These are phyloP conservation scores for Gypsophila paniculata DNA, from an alignment of 179 eudicot genomes.

Conservation along the genomic window DNA sequence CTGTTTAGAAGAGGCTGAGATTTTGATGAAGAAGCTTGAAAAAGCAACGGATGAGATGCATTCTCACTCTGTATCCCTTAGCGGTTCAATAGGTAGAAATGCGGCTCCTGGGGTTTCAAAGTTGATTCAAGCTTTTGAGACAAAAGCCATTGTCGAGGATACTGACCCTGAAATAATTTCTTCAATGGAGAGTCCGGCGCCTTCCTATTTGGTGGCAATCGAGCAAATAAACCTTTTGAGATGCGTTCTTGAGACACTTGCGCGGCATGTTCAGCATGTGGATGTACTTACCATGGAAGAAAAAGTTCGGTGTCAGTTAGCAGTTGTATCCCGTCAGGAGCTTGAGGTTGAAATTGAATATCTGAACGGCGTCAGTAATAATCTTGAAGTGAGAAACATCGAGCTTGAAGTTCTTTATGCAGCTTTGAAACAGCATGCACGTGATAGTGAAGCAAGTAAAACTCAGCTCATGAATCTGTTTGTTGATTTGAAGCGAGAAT, in stretches of 20 bases:
- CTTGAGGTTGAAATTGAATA: conserved; percentile 48
- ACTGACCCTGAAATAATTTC: conserved; percentile 33
- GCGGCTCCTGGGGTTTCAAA: conserved; percentile 63
- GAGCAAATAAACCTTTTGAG: conserved; percentile 38
- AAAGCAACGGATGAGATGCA: conserved; percentile 57
- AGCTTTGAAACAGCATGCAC: conserved; percentile 48
- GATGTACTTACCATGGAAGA: conserved; percentile 39
- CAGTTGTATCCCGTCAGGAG: conserved; percentile 37
- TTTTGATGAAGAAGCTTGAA: conserved; percentile 48
- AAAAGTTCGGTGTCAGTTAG: conserved; percentile 32
- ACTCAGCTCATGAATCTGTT: conserved; percentile 41
- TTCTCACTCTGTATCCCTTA: conserved; percentile 39
- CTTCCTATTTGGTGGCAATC: conserved; percentile 38
- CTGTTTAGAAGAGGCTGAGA: conserved; percentile 51
- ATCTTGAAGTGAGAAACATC: conserved; percentile 51
- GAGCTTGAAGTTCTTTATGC: conserved; percentile 67
- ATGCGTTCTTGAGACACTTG: conserved; percentile 43
- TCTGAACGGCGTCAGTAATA: conserved; percentile 40
- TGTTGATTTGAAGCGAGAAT: conserved; percentile 41
- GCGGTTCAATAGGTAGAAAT: conserved; percentile 40
- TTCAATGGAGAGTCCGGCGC: conserved; percentile 32
- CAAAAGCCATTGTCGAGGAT: conserved; percentile 50
- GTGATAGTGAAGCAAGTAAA: conserved; percentile 45
- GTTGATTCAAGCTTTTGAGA: conserved; percentile 87
- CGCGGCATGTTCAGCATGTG: conserved; percentile 43